Conservation (phyloP, 208 protist genomes). For the Entamoeba invadens region DNA sequence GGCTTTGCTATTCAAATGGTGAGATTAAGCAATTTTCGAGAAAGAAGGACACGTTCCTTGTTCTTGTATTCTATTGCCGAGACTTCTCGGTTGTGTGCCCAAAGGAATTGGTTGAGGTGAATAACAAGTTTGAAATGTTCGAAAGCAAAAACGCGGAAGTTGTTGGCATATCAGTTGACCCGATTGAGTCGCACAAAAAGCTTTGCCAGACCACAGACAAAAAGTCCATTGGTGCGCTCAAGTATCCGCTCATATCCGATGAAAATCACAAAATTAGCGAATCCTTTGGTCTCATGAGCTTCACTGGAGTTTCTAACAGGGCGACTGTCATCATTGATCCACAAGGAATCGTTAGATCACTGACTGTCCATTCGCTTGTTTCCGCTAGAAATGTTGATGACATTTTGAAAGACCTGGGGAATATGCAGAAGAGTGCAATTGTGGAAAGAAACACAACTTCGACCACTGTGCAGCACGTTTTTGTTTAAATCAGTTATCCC, state of each 20-base stretch:
- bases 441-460: no score
- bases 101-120: background rate
- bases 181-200: background rate
- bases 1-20: background rate
- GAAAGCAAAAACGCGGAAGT: background rate
- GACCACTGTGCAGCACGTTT: no score
- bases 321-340: background rate
- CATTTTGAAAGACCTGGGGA: background rate
- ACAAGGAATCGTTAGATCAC: background rate
- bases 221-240: background rate
- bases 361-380: background rate
- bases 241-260: background rate
- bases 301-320: background rate
- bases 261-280: background rate
- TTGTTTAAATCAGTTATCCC: no score
- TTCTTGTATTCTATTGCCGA: background rate
- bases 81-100: background rate
- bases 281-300: background rate
- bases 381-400: background rate
- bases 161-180: background rate
- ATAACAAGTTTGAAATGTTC: background rate
- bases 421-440: no score
- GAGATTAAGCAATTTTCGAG: background rate
- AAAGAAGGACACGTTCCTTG: background rate
- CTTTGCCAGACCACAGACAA: background rate